Base-by-base conservation (phyloP, 2,329 filamentous ascomycete species). In the Fusarium domesticum region DNA sequence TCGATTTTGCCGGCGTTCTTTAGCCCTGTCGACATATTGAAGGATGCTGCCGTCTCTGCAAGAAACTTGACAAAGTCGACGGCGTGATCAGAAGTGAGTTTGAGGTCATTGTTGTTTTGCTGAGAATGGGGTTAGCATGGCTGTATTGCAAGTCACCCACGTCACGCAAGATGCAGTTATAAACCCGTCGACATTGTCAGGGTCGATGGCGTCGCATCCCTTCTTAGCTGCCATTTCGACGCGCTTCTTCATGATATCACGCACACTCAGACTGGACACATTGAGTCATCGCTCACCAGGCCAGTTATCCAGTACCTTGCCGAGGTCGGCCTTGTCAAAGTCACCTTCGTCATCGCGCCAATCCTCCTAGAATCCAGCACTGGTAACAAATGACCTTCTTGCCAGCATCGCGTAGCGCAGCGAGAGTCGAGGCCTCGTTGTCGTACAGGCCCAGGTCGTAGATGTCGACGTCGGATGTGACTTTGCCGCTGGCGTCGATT, bases 361-460 rank as follows among this genome's bases (percentile, higher is more conserved):
- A 28, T 79, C 62, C 63, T 89, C 85, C 53, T 76, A 86, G 0
- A 78, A 83, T 0, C 85, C 85, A 0, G 82, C 84, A 32, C 80
- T 84, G 66, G 65, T 89, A 89, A 68, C 85, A 89, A 41, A 89
- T 82, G 33, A 87, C 77, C 42, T 77, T 81, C 54, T 78, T 78
- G 4, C 73, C 75, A 2, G 68, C 62, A 34, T 76, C 78, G 43
- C 75, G 69, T 62, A 84, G 78, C 6, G 81, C 67, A 44, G 81
- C 73, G 42, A 83, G 57, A 0, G 61, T 64, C 6, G 38, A n/a
- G n/a, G n/a, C 41, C 2, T 46, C 43, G 42, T 66, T 81, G 56
- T 84, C 81, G 59, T 76, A 85, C 32, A 84, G 64, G 11, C 74
- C 69, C 0, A 81, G 42, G 45, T 67, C 64, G 43, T 58, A 67